Base-by-base conservation (phyloP, 2,329 filamentous ascomycete species). In the Calonectria crousiana region DNA sequence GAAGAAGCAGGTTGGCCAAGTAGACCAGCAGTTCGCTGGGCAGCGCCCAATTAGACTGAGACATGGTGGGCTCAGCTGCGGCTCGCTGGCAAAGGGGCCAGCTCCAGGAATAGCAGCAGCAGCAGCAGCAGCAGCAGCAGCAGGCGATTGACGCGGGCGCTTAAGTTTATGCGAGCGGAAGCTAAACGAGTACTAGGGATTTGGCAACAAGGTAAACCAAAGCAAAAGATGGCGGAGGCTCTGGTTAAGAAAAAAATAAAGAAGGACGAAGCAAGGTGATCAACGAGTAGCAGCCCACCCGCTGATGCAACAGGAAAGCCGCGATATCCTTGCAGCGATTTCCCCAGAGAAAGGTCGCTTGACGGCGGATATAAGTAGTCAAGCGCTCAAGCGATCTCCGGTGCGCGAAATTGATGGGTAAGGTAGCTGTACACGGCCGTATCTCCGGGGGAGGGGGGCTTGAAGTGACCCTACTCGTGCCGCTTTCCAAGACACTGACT, bases 11-110 rank as follows among this genome's bases (percentile, higher is more conserved):
- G 11, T 32, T 26, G 13, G 44, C 58, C n/a, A 70, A 20, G n/a
- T 70, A 38, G 26, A 28, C 58, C 18, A 70, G 30, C n/a, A 70
- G 47, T 18, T 70, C 68, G 14, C 52, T 53, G 58, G 68, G 56
- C 58, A 70, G 18, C 3, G 32, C 44, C 67, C 56, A 64, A 23
- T 32, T 11, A 26, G 47, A 53, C 8, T 13, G 26, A 26, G 23
- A 8, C 58, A 65, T 44, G n/a, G 34, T 30, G n/a, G 34, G 26
- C 18, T 56, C 47, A 34, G 14, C 36, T 16, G 51, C 52, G 20
- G 26, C 11, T n/a, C 67, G 41, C 56, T 51, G 11, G 23, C 41
- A 18, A 49, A 30, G 36, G 49, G n/a, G 56, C 36, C 16, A 6
- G 26, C 38, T 41, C 28, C 26, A 38, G 56, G 20, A 32, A 20